Evolutionary conservation across 768 basidiomycete species (phyloP).

Genomic region (Suillus decipiens): DNA sequence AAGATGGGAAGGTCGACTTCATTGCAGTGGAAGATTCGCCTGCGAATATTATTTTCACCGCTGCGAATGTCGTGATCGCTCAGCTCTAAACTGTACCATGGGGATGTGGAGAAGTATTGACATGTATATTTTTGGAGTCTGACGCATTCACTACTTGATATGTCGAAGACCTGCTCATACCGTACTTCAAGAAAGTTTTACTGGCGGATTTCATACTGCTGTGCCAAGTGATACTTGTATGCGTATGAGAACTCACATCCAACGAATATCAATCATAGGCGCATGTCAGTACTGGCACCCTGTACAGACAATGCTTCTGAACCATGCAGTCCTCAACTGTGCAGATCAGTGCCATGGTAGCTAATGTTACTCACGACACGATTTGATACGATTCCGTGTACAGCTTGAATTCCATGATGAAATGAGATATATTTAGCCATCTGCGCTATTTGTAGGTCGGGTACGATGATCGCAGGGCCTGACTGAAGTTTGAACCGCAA

Average conservation of each 20-base stretch:
- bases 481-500: neutral
- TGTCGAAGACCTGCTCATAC: neutral
- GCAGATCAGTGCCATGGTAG: neutral
- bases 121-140: neutral
- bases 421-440: neutral
- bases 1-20: conserved; percentile 56
- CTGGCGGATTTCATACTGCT: neutral
- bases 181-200: neutral
- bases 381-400: neutral
- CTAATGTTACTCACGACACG: neutral
- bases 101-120: neutral
- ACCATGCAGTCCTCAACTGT: neutral
- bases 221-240: neutral
- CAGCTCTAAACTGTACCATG: conserved; percentile 22
- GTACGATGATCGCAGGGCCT: neutral
- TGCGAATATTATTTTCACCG: conserved; percentile 50
- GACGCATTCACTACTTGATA: neutral
- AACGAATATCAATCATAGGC: neutral
- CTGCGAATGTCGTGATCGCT: conserved; percentile 47
- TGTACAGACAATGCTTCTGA: neutral
- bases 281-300: neutral
- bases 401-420: neutral
- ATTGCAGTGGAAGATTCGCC: conserved; percentile 54
- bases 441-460: neutral
- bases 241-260: neutral